These are phyloP conservation scores for Metschnikowia lunata DNA, from an alignment of 805 yeast species.

Conservation along the genomic window DNA sequence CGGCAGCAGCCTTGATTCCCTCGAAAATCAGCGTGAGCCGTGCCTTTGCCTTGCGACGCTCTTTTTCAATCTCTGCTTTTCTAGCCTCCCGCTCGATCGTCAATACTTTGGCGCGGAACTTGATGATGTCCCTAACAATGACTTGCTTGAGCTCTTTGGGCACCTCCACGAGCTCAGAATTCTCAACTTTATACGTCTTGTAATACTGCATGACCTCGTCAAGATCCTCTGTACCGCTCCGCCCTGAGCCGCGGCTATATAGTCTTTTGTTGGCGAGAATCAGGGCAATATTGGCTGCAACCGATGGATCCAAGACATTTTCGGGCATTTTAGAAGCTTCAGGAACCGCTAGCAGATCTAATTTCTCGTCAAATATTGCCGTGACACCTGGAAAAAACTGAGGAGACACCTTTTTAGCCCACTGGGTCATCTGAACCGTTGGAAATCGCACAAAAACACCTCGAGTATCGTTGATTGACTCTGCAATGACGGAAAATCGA, in stretches of 20 bases:
- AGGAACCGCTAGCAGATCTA: background rate
- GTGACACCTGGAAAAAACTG: conserved; percentile 1
- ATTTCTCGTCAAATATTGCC: conserved; percentile 11
- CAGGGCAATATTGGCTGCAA: background rate
- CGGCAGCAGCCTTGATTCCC: conserved; percentile 27
- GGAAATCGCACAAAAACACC: conserved; percentile 35
- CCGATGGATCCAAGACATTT: background rate
- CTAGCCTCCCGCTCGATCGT: conserved; percentile 50
- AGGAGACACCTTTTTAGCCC: conserved; percentile 12
- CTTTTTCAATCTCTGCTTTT: conserved; percentile 44
- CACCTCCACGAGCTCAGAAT: conserved; percentile 52
- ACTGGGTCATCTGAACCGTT: conserved; percentile 11
- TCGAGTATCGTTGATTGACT: conserved; percentile 24
- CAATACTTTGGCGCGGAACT: conserved; percentile 52
- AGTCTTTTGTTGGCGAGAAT: conserved; percentile 20
- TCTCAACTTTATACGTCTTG: conserved; percentile 48
- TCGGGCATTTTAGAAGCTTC: background rate
- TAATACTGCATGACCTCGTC: conserved; percentile 34
- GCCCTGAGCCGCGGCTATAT: conserved; percentile 16
- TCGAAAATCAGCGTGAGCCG: conserved; percentile 45
- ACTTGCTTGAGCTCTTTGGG: conserved; percentile 50
- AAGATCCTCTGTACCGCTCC: conserved; percentile 32
- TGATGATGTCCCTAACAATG: conserved; percentile 50
- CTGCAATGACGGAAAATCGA: conserved; percentile 30
- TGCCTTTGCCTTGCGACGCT: conserved; percentile 45